A percentile compares a stretch with the other conserved stretches of the same genome.
phyloP scores from a whole-genome alignment of 2,329 filamentous ascomycete species.

The Xylaria digitata region DNA sequence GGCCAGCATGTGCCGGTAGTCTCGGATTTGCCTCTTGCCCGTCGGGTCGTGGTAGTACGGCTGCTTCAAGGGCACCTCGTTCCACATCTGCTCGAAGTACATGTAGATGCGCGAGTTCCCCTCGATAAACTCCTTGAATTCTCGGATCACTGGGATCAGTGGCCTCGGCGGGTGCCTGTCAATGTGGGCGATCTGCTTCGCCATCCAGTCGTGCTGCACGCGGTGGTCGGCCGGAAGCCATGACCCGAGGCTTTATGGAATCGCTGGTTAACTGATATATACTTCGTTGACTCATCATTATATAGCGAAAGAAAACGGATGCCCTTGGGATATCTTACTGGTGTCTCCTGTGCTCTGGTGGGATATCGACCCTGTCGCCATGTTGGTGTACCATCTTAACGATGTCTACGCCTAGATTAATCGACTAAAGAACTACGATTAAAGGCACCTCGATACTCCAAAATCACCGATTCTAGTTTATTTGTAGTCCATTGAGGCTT shows the following conservation, averaged over 20 bases:
- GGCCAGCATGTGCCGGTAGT: conserved; percentile 74
- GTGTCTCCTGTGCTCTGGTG: conserved; percentile 58
- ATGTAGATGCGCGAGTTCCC: conserved; percentile 71
- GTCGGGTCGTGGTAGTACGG: conserved; percentile 72
- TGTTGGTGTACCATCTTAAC: conserved; percentile 62
- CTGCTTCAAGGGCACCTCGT: conserved; percentile 70
- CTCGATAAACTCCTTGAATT: conserved; percentile 76
- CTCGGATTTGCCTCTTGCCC: conserved; percentile 68
- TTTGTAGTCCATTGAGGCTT: background rate
- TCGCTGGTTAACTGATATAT: background rate
- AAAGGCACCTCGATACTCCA: background rate
- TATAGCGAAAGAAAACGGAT: background rate
- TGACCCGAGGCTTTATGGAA: conserved; percentile 52
- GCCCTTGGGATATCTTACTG: conserved; percentile 52
- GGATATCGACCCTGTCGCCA: conserved; percentile 64
- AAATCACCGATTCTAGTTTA: background rate
- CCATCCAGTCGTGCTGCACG: conserved; percentile 72
- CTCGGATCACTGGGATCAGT: conserved; percentile 69
- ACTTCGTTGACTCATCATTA: background rate
- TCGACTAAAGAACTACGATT: background rate
- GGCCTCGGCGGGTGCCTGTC: conserved; percentile 60
- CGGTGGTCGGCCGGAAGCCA: conserved; percentile 75
- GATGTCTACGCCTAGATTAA: background rate
- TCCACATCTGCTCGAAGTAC: conserved; percentile 75
- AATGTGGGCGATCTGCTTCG: conserved; percentile 64